A percentile compares a stretch with the other conserved stretches of the same genome.
Conservation (phyloP, 1,284 basidiomycete genomes). For the Cystobasidium sp. region DNA sequence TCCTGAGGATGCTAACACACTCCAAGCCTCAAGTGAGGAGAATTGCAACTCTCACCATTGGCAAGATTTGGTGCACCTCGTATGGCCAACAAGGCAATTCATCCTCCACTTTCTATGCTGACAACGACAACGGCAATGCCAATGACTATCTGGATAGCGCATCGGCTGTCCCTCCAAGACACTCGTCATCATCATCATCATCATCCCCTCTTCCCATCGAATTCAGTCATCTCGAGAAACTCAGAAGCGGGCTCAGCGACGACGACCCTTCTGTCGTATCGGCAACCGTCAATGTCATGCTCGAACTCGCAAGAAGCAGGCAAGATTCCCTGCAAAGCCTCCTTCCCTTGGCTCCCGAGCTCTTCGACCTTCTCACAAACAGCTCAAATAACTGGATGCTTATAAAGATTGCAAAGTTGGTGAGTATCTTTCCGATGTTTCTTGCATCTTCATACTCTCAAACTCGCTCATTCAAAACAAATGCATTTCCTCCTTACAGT, state of each 20-base stretch:
- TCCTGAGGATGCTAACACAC: slow-evolving; percentile 87
- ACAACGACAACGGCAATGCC: too few relatives aligned
- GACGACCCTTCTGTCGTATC: slow-evolving; percentile 84
- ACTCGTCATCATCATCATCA: too few relatives aligned
- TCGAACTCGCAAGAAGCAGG: slow-evolving; percentile 75
- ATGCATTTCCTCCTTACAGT: slow-evolving; percentile 62
- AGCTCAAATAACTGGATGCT: slow-evolving; percentile 99
- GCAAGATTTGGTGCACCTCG: slow-evolving; percentile 45
- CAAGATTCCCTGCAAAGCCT: slow-evolving; percentile 66
- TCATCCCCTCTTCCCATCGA: slow-evolving; percentile 22
- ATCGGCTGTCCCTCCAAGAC: too few relatives aligned
- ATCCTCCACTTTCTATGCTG: slow-evolving; percentile 4
- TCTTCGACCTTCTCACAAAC: slow-evolving; percentile 92
- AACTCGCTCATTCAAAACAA: slow-evolving; percentile 20
- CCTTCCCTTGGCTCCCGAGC: slow-evolving; percentile 74
- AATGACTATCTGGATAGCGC: too few relatives aligned
- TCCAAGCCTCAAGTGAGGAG: slow-evolving; percentile 68
- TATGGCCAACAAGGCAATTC: not conserved
- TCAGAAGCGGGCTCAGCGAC: slow-evolving; percentile 86
- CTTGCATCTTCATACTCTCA: not conserved
- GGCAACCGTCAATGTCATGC: slow-evolving; percentile 90
- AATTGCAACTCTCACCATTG: slow-evolving; percentile 50
- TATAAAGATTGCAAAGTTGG: slow-evolving; percentile 97
- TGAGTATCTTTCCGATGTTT: slow-evolving; percentile 58
- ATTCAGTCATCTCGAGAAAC: slow-evolving; percentile 62